A percentile compares a stretch with the other conserved stretches of the same genome.
phyloP scores from a whole-genome alignment of 768 basidiomycete genomes.

The Mycena rosella region DNA sequence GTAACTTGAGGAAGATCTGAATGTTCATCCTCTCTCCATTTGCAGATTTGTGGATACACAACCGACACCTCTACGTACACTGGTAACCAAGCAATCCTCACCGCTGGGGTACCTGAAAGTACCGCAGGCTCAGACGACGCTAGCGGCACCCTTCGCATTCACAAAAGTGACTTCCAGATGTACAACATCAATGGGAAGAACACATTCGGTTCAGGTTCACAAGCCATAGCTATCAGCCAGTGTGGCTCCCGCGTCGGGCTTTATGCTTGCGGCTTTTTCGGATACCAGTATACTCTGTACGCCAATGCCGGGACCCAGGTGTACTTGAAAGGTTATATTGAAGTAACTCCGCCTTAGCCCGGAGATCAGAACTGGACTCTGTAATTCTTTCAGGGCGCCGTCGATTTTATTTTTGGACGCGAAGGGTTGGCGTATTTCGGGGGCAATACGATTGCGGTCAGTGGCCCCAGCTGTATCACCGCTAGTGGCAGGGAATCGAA shows the following conservation, averaged over 20 bases:
- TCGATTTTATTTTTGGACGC: conserved; percentile 66
- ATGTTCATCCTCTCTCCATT: neutral
- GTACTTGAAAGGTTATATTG: conserved; percentile 60
- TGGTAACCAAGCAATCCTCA: conserved; percentile 55
- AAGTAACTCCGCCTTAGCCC: conserved; percentile 44
- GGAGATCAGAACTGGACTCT: neutral
- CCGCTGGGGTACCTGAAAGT: conserved; percentile 50
- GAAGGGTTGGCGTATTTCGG: conserved; percentile 58
- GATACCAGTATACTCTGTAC: conserved; percentile 63
- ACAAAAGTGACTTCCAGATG: conserved; percentile 61
- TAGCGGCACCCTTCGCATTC: conserved; percentile 61
- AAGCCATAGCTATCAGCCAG: conserved; percentile 65
- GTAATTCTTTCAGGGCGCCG: conserved; percentile 52
- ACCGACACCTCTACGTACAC: conserved; percentile 53
- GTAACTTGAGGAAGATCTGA: neutral
- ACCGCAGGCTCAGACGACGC: conserved; percentile 60
- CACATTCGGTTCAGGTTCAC: conserved; percentile 57
- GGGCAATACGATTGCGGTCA: conserved; percentile 61
- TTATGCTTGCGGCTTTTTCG: conserved; percentile 61
- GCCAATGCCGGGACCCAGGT: conserved; percentile 64
- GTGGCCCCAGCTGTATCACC: conserved; percentile 59
- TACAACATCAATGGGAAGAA: conserved; percentile 67
- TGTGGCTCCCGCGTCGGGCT: conserved; percentile 60
- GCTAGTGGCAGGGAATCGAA: conserved; percentile 61
- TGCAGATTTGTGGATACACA: conserved; percentile 60